These are phyloP conservation scores for Colletotrichum phormii DNA, from an alignment of 2,329 filamentous ascomycete genomes.

Conservation along the genomic window DNA sequence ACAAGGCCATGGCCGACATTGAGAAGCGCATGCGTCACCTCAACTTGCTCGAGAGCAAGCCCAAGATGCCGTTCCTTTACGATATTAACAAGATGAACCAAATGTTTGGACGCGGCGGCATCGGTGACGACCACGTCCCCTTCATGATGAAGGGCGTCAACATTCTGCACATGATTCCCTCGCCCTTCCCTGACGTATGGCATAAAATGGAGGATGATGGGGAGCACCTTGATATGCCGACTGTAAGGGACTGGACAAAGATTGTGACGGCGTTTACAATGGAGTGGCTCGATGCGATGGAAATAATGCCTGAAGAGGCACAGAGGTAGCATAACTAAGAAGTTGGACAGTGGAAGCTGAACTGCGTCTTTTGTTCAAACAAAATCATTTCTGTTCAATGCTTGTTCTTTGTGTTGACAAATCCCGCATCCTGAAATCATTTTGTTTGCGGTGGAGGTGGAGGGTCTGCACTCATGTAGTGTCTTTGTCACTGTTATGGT, in stretches of 20 bases:
- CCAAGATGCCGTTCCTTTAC: constrained; percentile 63
- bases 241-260: constrained; percentile 81
- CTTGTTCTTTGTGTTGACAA: no score
- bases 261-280: constrained; percentile 79
- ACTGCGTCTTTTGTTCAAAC: background rate
- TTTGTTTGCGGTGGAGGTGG: no score
- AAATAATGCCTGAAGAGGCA: constrained; percentile 45
- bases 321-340: background rate
- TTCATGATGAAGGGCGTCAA: constrained; percentile 82
- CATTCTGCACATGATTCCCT: constrained; percentile 80
- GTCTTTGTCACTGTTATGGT: no score
- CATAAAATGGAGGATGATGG: constrained; percentile 79
- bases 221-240: constrained; percentile 76
- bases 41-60: constrained; percentile 58
- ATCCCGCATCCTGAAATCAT: no score
- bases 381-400: background rate
- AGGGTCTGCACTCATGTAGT: no score
- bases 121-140: constrained; percentile 82
- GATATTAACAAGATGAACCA: constrained; percentile 60
- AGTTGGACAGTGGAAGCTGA: background rate
- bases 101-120: constrained; percentile 49
- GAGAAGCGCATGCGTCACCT: constrained; percentile 74
- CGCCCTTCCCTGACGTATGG: constrained; percentile 79
- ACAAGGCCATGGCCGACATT: constrained; percentile 72
- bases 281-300: constrained; percentile 81